Conservation (phyloP, 2,329 filamentous ascomycete species). For the Phialophora macrospora region DNA sequence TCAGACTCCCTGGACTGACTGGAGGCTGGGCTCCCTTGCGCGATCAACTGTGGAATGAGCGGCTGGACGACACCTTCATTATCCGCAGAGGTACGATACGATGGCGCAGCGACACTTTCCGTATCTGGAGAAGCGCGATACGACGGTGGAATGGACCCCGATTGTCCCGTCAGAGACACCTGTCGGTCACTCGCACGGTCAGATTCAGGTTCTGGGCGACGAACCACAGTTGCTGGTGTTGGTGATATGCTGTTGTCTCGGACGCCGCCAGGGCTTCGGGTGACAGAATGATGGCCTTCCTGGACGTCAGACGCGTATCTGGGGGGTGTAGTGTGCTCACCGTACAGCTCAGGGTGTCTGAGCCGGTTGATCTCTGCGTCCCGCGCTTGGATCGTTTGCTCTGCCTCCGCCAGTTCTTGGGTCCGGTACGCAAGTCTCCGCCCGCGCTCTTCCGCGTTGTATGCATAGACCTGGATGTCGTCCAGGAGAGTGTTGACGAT, state of each 20-base stretch:
- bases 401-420: not conserved
- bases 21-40: not conserved
- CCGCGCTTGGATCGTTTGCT: not conserved
- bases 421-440: not conserved
- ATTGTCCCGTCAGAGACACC: not conserved
- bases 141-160: not conserved
- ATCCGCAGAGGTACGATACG: not conserved
- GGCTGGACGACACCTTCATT: not conserved
- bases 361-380: not conserved
- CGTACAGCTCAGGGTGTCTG: not conserved
- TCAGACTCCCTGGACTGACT: not conserved
- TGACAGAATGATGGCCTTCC: not conserved
- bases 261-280: not conserved
- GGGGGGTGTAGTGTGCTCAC: not conserved
- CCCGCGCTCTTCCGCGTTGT: not conserved
- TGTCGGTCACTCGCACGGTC: not conserved
- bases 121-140: not conserved
- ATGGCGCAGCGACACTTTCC: not conserved
- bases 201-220: not conserved
- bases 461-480: not conserved
- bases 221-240: not conserved
- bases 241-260: not conserved
- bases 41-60: not conserved
- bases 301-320: not conserved
- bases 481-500: not conserved